These are phyloP conservation scores for Globisporangium paroecandrum DNA, from an alignment of 352 stramenopile genomes.

Conservation along the genomic window DNA sequence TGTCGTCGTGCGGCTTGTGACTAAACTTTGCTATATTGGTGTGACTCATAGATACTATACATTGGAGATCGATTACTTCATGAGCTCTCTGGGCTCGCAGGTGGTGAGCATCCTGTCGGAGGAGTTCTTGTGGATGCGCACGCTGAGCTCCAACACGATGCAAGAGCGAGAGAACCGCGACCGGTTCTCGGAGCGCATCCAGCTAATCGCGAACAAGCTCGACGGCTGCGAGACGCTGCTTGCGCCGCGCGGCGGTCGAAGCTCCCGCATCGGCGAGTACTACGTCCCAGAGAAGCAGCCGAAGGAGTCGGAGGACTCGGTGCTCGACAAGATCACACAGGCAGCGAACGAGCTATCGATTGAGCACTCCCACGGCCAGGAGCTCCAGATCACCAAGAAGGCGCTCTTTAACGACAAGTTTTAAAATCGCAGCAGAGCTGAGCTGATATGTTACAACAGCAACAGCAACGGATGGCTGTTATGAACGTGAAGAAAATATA, in stretches of 20 bases:
- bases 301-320: constrained; percentile 73
- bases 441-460: not conserved
- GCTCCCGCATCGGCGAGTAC: constrained; percentile 79
- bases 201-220: constrained; percentile 81
- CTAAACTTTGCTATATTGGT: not conserved
- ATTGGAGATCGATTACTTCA: constrained; percentile 97
- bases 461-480: constrained; percentile 3
- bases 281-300: constrained; percentile 84
- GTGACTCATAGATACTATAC: constrained; percentile 85
- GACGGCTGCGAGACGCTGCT: constrained; percentile 70
- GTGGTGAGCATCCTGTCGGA: constrained; percentile 93
- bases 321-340: constrained; percentile 84
- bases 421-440: constrained; percentile 17
- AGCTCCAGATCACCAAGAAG: constrained; percentile 82
- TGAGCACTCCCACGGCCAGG: constrained; percentile 77
- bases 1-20: not conserved
- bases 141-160: constrained; percentile 88
- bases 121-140: constrained; percentile 92
- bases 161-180: constrained; percentile 88
- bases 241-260: constrained; percentile 45
- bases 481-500: constrained; percentile 8
- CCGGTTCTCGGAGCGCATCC: constrained; percentile 87
- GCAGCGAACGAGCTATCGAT: constrained; percentile 84
- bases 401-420: constrained; percentile 83
- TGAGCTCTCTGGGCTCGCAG: constrained; percentile 88